Conservation (phyloP, 805 yeast genomes). For the Priceomyces castillae region DNA sequence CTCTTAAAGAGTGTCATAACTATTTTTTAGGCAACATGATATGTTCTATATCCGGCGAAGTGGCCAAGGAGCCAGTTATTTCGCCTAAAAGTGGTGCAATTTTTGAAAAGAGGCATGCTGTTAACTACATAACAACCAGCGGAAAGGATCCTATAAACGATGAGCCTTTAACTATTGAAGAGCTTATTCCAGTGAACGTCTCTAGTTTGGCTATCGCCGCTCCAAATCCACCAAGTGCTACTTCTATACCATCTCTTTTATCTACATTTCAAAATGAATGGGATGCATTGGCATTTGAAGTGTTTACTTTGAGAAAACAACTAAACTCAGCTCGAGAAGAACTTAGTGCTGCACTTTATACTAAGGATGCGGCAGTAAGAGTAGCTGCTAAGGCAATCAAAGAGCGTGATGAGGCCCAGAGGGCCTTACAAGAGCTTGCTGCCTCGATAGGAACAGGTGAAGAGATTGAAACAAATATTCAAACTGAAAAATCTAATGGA, state of each 20-base stretch:
- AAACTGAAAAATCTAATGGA: conserved; percentile 4
- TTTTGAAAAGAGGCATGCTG: conserved; percentile 63
- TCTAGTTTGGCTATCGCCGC: conserved; percentile 24
- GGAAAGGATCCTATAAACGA: conserved; percentile 76
- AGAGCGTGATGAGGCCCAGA: conserved; percentile 71
- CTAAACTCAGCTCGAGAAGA: conserved; percentile 65
- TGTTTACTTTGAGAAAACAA: conserved; percentile 72
- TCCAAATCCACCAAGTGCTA: conserved; percentile 45
- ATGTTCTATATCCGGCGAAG: conserved; percentile 61
- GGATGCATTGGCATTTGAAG: conserved; percentile 82
- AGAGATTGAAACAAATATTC: background rate
- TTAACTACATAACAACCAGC: conserved; percentile 58
- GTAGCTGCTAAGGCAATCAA: conserved; percentile 75
- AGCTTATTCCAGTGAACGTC: conserved; percentile 46
- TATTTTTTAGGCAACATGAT: conserved; percentile 12
- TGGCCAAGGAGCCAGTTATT: conserved; percentile 67
- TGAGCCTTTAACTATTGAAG: conserved; percentile 56
- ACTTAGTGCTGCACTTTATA: conserved; percentile 72
- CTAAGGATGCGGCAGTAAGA: conserved; percentile 85
- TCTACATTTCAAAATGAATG: conserved; percentile 82
- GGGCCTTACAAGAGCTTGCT: conserved; percentile 59
- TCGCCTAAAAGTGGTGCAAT: conserved; percentile 69
- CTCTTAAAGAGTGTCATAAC: background rate
- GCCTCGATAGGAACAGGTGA: conserved; percentile 33
- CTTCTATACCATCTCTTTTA: conserved; percentile 77